Evolutionary conservation across 208 protist species (phyloP).

Genomic region (Sergeia podlipaevii): DNA sequence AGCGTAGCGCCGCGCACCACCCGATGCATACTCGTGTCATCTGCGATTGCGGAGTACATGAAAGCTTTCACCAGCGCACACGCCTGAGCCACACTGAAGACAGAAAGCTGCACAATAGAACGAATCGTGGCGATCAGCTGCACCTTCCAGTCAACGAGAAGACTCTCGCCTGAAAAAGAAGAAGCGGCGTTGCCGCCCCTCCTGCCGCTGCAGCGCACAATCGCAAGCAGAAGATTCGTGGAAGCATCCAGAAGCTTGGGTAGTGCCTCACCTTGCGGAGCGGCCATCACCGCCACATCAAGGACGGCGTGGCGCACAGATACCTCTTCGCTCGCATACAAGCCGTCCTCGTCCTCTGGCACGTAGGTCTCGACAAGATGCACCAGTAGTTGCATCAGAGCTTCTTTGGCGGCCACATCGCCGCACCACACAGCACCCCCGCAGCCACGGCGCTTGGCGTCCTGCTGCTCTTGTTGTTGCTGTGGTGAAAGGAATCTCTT

Average conservation of each 20-base stretch:
- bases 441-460: not conserved
- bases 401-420: conserved; percentile 47
- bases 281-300: conserved; percentile 38
- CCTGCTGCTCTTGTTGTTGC: not conserved
- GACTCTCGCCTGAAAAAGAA: no score
- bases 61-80: conserved; percentile 51
- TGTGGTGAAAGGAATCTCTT: no score
- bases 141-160: conserved; percentile 48
- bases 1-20: conserved; percentile 42
- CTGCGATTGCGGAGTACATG: conserved; percentile 42
- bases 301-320: conserved; percentile 9
- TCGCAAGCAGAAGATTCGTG: conserved; percentile 27
- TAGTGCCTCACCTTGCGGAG: conserved; percentile 50
- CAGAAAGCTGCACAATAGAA: conserved; percentile 47
- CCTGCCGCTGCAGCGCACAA: conserved; percentile 11
- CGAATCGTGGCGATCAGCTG: conserved; percentile 47
- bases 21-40: conserved; percentile 41
- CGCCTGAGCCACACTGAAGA: conserved; percentile 29
- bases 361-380: conserved; percentile 7
- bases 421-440: conserved; percentile 7
- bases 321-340: conserved; percentile 4
- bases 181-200: no score
- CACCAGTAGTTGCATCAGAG: conserved; percentile 32
- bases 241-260: conserved; percentile 50
- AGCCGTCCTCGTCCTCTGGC: not conserved